phyloP scores from a whole-genome alignment of 2,329 filamentous ascomycete species.

The Penicillium griseofulvum region DNA sequence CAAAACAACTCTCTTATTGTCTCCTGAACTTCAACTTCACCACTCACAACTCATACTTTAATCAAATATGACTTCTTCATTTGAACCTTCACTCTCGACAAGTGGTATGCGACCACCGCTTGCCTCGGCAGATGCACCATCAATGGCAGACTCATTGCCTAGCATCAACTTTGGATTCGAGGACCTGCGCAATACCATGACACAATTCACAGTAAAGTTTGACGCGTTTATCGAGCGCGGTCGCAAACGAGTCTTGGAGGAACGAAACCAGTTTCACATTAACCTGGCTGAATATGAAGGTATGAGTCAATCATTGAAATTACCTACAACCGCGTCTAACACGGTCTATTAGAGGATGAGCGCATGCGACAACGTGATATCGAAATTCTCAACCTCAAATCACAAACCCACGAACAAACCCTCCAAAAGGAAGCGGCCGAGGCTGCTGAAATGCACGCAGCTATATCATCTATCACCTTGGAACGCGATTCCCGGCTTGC shows the following conservation, averaged over 20 bases:
- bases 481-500: slow-evolving; percentile 56
- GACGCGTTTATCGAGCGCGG: slow-evolving; percentile 93
- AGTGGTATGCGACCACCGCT: slow-evolving; percentile 53
- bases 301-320: slow-evolving; percentile 42
- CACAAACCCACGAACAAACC: slow-evolving; percentile 55
- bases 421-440: slow-evolving; percentile 61
- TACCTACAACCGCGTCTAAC: slow-evolving; percentile 1
- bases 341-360: slow-evolving; percentile 68
- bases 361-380: slow-evolving; percentile 86
- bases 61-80: slow-evolving; percentile 44
- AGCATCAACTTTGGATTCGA: slow-evolving; percentile 95
- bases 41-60: neutral
- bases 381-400: slow-evolving; percentile 65
- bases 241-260: slow-evolving; percentile 82
- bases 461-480: slow-evolving; percentile 55
- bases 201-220: slow-evolving; percentile 83
- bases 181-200: slow-evolving; percentile 91
- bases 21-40: slow-evolving; percentile 2
- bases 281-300: slow-evolving; percentile 87
- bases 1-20: slow-evolving; percentile 12
- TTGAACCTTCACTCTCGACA: slow-evolving; percentile 58
- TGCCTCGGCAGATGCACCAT: slow-evolving; percentile 52
- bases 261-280: slow-evolving; percentile 90
- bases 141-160: slow-evolving; percentile 69
- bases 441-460: slow-evolving; percentile 60